phyloP scores from a whole-genome alignment of 2,329 filamentous ascomycete species.

The Clathrospora elynae region DNA sequence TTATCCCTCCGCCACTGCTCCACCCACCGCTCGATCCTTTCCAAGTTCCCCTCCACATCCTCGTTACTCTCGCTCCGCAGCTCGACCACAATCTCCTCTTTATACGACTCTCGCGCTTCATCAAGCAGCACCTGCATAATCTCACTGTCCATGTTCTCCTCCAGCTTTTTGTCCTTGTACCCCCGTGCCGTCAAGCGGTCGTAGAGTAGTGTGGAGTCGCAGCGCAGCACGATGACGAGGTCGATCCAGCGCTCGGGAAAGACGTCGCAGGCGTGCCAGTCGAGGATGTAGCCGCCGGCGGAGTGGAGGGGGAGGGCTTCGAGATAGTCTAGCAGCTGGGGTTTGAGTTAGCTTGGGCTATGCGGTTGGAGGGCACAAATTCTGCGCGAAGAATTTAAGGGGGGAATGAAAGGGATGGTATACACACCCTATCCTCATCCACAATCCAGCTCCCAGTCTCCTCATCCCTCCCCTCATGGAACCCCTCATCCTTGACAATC shows the following conservation, averaged over 20 bases:
- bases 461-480: conserved; percentile 86
- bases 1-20: conserved; percentile 79
- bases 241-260: conserved; percentile 95
- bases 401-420: too few species aligned
- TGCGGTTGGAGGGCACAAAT: too few species aligned
- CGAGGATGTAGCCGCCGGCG: conserved; percentile 83
- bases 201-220: conserved; percentile 78
- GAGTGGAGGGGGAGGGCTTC: conserved; percentile 72
- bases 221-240: conserved; percentile 87
- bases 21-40: conserved; percentile 81
- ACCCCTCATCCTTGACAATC: conserved; percentile 84
- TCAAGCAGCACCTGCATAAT: conserved; percentile 95
- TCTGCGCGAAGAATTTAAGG: too few species aligned
- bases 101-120: conserved; percentile 86
- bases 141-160: conserved; percentile 95
- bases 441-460: conserved; percentile 88
- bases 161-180: conserved; percentile 83
- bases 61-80: conserved; percentile 81
- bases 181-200: conserved; percentile 79
- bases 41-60: conserved; percentile 87
- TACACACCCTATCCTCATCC: conserved; percentile 85
- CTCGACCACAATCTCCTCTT: conserved; percentile 86
- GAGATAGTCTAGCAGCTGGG: conserved; percentile 80
- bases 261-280: conserved; percentile 97
- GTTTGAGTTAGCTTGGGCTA: background rate